Percentiles rank a stretch among this genome's conserved stretches.
These are phyloP conservation scores for Purpureocillium takamizusanense DNA, from an alignment of 2,329 filamentous ascomycete species.

Conservation along the genomic window DNA sequence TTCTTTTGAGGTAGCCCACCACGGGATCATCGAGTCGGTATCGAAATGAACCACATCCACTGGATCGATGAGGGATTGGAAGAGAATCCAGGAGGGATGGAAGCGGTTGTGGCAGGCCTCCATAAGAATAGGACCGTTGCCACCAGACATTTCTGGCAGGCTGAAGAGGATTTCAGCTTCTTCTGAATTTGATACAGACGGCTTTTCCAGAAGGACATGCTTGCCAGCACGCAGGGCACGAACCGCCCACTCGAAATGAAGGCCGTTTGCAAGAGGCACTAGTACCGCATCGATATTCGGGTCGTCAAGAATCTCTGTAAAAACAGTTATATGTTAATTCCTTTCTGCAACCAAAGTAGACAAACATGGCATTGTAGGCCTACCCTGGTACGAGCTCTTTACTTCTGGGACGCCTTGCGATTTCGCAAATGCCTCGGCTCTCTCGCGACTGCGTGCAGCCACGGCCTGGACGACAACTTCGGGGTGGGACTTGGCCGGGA, in stretches of 20 bases:
- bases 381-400: conserved; percentile 36
- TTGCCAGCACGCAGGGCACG: conserved; percentile 35
- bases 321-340: too few species aligned
- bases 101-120: conserved; percentile 46
- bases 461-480: conserved; percentile 44
- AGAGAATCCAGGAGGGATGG: conserved; percentile 36
- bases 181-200: conserved; percentile 31
- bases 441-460: conserved; percentile 37
- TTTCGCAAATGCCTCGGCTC: conserved; percentile 39
- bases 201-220: conserved; percentile 47
- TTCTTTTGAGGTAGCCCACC: conserved; percentile 19
- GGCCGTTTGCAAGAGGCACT: too few species aligned
- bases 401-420: conserved; percentile 42
- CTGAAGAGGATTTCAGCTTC: conserved; percentile 37
- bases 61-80: conserved; percentile 28
- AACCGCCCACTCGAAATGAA: conserved; percentile 28
- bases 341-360: too few species aligned
- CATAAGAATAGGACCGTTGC: conserved; percentile 34
- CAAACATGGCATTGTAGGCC: conserved; percentile 10
- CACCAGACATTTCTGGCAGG: conserved; percentile 20
- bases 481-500: conserved; percentile 40
- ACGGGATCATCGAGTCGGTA: conserved; percentile 19
- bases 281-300: too few species aligned
- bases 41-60: conserved; percentile 25
- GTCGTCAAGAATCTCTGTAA: too few species aligned